Evolutionary conservation across 495 filamentous ascomycete species (phyloP), one percentile per base, ranked within the genome.

Genomic region (Penicillium lagena): DNA sequence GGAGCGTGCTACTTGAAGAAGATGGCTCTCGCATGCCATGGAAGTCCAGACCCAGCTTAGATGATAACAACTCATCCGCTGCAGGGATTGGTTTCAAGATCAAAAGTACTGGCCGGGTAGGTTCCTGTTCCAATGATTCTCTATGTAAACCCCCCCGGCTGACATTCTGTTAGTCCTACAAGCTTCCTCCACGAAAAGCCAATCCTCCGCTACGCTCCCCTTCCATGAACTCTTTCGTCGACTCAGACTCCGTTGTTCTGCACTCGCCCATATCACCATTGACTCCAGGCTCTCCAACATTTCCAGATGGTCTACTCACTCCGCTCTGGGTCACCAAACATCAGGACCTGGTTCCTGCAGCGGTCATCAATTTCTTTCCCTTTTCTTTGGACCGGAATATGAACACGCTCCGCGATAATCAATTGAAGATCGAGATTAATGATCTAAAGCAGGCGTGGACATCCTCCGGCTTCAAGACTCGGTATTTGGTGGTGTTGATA

Each of bases 181-280:
- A 66, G 35, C 65, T 86, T 4, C 82, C 82, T 8, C 72, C 80
- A 9, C 72, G 72, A 41, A 86, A 86, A 66, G 80, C 82, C 30
- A 68, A 72, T 46, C 77, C 78, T 12, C 78, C 79, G 50, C 72
- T 69, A 14, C 57, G 45, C 32, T 70, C 73, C 15, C 60, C 68
- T 17, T 63, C 79, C 52, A 53, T 69, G 54, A 68, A 79, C 69
- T 54, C 75, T 50, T 52, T 62, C 59, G 45, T 70, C 63, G 49
- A 52, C 9, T 68, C 76, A 6, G 68, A 73, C 29, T 61, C 66
- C 7, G 67, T 71, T 33, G 59, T 79, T 10, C 74, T 95, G 12
- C 90, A 96, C 60, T 96, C 90, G 2, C 85, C 90, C 3, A 79
- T 94, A 40, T 96, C 90, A 7, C 90, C 90, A 7, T 71, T 96